Percentiles rank a stretch among this genome's conserved stretches.
These are phyloP conservation scores for Monotropa hypopitys DNA, from an alignment of 179 eudicot species.

Conservation along the genomic window DNA sequence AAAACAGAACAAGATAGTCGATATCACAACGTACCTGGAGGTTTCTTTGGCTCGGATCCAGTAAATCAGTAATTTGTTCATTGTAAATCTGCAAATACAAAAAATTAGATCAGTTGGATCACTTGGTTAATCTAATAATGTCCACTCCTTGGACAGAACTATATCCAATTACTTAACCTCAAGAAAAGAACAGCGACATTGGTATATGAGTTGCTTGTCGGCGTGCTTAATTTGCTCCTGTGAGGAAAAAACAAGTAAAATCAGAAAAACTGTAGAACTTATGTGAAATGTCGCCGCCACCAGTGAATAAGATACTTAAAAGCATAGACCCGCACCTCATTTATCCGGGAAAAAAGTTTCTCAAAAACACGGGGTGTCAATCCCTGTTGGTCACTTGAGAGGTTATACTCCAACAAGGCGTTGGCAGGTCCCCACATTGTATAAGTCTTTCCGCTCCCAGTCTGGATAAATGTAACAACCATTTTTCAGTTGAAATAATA, in stretches of 20 bases:
- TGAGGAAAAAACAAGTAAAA: conserved; percentile 11
- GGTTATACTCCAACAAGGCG: conserved; percentile 61
- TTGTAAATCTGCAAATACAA: conserved; percentile 60
- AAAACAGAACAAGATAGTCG: neutral
- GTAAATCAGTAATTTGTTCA: conserved; percentile 89
- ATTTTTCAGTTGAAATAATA: neutral
- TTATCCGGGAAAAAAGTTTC: conserved; percentile 61
- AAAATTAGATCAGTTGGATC: neutral
- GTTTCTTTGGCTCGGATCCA: conserved; percentile 81
- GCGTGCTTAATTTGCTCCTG: conserved; percentile 80
- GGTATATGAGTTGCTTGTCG: conserved; percentile 68
- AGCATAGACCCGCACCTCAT: conserved; percentile 41
- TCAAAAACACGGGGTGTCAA: conserved; percentile 88
- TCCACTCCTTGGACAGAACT: neutral
- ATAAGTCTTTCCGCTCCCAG: conserved; percentile 96
- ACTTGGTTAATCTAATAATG: neutral
- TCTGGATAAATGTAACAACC: conserved; percentile 27
- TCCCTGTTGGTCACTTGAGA: conserved; percentile 62
- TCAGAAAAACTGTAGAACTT: neutral
- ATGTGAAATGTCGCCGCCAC: neutral
- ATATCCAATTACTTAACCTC: conserved; percentile 43
- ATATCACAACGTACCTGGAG: conserved; percentile 55
- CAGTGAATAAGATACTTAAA: neutral
- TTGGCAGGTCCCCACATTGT: conserved; percentile 98
- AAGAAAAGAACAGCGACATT: conserved; percentile 92